Percentiles rank a stretch among this genome's conserved stretches.
phyloP scores from a whole-genome alignment of 1,284 basidiomycete genomes.

The Austroboletus olivaceoglutinosus region DNA sequence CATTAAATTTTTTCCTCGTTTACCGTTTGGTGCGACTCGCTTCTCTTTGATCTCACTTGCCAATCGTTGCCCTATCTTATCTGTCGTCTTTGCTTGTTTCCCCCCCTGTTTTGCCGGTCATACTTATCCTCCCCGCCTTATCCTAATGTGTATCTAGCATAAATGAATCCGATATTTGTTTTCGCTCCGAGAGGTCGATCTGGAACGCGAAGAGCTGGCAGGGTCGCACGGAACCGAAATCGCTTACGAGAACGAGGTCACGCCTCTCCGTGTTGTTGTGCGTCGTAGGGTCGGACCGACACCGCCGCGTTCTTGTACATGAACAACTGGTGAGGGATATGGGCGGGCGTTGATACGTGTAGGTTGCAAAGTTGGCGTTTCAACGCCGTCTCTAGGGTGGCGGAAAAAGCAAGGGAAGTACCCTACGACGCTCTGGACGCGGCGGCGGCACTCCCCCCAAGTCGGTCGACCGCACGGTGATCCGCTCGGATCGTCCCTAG shows the following conservation, averaged over 20 bases:
- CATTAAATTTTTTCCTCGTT: conserved; percentile 9
- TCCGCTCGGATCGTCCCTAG: too few species aligned
- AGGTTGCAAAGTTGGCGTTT: too few species aligned
- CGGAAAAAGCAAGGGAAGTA: too few species aligned
- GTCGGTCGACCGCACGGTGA: too few species aligned
- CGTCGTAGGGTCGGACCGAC: too few species aligned
- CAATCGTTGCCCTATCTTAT: conserved; percentile 1
- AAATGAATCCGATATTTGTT: conserved; percentile 14
- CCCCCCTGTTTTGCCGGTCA: neutral
- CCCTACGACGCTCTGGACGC: too few species aligned
- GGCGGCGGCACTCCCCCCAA: too few species aligned
- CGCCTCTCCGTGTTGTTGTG: too few species aligned
- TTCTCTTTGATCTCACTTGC: neutral
- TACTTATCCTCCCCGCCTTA: conserved; percentile 2
- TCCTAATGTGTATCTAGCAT: conserved; percentile 22
- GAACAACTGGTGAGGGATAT: too few species aligned
- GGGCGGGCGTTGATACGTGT: too few species aligned
- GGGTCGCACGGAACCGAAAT: neutral
- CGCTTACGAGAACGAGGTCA: neutral
- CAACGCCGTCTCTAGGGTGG: too few species aligned
- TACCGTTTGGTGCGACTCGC: neutral
- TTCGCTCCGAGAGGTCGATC: neutral
- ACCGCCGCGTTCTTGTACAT: too few species aligned
- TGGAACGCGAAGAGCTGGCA: neutral
- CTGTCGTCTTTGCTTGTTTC: conserved; percentile 2